Conservation (phyloP, 2,329 filamentous ascomycete species). For the Harringtonia lauricola region DNA sequence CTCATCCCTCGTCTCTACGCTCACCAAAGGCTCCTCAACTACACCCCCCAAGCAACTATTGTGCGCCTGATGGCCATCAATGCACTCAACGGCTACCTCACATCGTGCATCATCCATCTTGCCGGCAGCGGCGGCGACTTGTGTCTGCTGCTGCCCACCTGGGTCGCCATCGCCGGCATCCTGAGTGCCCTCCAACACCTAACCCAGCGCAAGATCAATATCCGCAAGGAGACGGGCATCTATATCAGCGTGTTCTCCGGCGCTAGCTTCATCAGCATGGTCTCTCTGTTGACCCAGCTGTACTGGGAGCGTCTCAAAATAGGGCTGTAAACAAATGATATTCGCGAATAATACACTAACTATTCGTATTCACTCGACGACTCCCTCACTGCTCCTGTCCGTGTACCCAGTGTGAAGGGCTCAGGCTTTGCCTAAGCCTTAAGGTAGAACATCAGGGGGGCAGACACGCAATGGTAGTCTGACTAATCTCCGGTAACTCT, state of each 20-base stretch:
- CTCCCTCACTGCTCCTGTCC: no score
- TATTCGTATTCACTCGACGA: no score
- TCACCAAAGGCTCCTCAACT: constrained; percentile 64
- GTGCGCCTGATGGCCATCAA: constrained; percentile 69
- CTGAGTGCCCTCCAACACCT: constrained; percentile 66
- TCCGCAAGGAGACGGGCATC: constrained; percentile 66
- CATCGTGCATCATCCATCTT: constrained; percentile 59
- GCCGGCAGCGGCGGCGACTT: constrained; percentile 60
- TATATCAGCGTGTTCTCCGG: constrained; percentile 70
- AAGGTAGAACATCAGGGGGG: no score
- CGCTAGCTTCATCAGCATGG: constrained; percentile 67
- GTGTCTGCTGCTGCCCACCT: constrained; percentile 61
- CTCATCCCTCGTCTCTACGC: background rate
- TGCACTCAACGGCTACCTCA: constrained; percentile 63
- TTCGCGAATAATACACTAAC: no score
- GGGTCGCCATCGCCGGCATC: constrained; percentile 67
- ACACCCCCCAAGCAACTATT: constrained; percentile 70
- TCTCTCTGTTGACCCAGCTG: constrained; percentile 54
- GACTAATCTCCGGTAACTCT: no score
- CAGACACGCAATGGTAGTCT: no score
- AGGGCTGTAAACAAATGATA: no score
- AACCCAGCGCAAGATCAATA: constrained; percentile 68
- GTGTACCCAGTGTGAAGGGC: no score
- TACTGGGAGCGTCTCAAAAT: constrained; percentile 51
- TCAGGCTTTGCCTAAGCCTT: no score